Evolutionary conservation across 257 asterid genomes (phyloP), one percentile per base, ranked within the genome.

Genomic region (Penstemon newberryi): DNA sequence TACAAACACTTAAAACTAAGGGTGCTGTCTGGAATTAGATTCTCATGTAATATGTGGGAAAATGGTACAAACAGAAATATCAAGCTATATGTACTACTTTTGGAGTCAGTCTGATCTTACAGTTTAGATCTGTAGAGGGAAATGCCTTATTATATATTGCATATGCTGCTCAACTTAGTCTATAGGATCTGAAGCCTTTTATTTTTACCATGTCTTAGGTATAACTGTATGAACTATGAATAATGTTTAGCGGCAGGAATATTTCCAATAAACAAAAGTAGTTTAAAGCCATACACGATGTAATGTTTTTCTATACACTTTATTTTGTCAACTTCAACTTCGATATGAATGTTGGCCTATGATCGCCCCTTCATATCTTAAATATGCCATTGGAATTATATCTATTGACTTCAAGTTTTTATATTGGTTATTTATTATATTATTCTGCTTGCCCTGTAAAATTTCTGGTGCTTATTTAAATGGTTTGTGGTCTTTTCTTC

Each of bases 21-120:
- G 44, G 15, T 52, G 40, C 42, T 60, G 51, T 12, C 13, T 36
- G 18, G 13, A n/a, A 41, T 25, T 25, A n/a, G 11, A 57, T 44
- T 55, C 56, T 45, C 44, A 15, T 19, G 8, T 55, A 38, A 70
- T 15, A 47, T 42, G 54, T 36, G 59, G 42, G 43, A 7, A 13
- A 37, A 52, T 11, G 37, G 33, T 25, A 25, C 36, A 13, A 73
- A 42, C 40, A 50, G 33, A 3, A 63, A 15, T 44, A 11, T 50
- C 18, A 51, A 38, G 56, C 67, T n/a, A 66, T 52, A 60, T 41
- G 46, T 45, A 60, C 70, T 66, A 46, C 45, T 53, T n/a, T 6
- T 45, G 65, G 44, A 8, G 36, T 68, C 59, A 7, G 41, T 47
- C 41, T 50, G 55, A 63, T 63, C 67, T 8, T 45, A 39, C 43